Base-by-base conservation (phyloP, 352 stramenopile genomes). In the Globisporangium nunn region DNA sequence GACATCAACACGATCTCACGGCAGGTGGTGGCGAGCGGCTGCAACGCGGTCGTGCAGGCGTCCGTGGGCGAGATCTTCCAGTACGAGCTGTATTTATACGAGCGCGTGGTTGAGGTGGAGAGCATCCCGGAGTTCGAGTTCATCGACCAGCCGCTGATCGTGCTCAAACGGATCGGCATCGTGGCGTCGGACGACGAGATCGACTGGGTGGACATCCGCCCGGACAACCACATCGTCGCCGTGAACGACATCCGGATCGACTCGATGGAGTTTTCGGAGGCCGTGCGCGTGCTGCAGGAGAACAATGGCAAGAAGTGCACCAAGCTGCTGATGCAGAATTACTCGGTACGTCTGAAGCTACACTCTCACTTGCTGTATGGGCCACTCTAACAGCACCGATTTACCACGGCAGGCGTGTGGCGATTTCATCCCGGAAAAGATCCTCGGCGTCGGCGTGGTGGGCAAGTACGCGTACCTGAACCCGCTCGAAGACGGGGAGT, bases 241-340 rank as follows among this genome's bases (percentile, higher is more conserved):
- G 84, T 94, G 17, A 94, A 94, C 56, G 84, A 94, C 58, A 89
- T 91, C 43, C 76, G 81, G 12, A 91, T 94, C 50, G 84, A 91
- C 54, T 75, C 75, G 35, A 89, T 92, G 78, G 79, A 89, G 44
- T 94, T 94, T 56, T 60, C 66, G 4, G 77, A 88, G 23, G 81
- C 84, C 3, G 81, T 94, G 23, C 80, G 71, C 43, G 77, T 92
- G 18, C 67, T 94, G 11, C 84, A 94, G 44, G 81, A 91, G 45
- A 92, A 94, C 64, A 94, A 94, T 48, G 84, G 84, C 37, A 79
- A 86, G 41, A 79, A 87, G 62, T 94, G 84, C 67, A 94, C 81
- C 14, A 94, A 91, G 55, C 52, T 94, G 31, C 68, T 94, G 17
- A 92, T 94, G 81, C 84, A 94, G 54, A 94, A 94, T 48, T 94